Evolutionary conservation across 2,329 filamentous ascomycete genomes (phyloP).

Genomic region (Bipolaris oryzae): DNA sequence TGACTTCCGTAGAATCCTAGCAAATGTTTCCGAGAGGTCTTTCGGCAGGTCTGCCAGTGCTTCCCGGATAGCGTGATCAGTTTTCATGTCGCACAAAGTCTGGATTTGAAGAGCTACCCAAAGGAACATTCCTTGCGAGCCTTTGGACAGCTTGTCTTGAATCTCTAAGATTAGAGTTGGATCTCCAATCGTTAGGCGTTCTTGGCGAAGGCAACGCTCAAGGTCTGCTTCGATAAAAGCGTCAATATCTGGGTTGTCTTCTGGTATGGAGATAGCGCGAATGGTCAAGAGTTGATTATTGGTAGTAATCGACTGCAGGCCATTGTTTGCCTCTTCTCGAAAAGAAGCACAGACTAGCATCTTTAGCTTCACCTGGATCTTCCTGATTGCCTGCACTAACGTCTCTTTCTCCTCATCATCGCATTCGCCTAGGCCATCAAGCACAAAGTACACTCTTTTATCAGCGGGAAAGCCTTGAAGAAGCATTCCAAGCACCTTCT

Average conservation of each 20-base stretch:
- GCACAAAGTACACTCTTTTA: slow-evolving; percentile 37
- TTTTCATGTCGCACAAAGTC: slow-evolving; percentile 41
- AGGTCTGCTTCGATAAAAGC: slow-evolving; percentile 38
- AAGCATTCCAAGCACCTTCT: slow-evolving; percentile 30
- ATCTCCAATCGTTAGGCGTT: slow-evolving; percentile 28
- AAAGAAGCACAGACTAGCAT: slow-evolving; percentile 35
- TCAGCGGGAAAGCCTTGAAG: slow-evolving; percentile 18
- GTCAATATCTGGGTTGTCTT: slow-evolving; percentile 29
- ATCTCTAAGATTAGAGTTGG: slow-evolving; percentile 35
- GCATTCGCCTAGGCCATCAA: slow-evolving; percentile 49
- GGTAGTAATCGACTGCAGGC: background rate
- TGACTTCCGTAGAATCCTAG: slow-evolving; percentile 5
- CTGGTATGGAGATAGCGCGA: slow-evolving; percentile 25
- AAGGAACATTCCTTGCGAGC: slow-evolving; percentile 35
- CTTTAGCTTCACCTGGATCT: slow-evolving; percentile 27
- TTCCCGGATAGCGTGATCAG: slow-evolving; percentile 46
- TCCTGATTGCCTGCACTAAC: slow-evolving; percentile 22
- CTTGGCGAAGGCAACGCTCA: slow-evolving; percentile 23
- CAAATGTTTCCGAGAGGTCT: slow-evolving; percentile 22
- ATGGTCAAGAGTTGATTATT: slow-evolving; percentile 3
- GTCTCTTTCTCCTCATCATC: slow-evolving; percentile 16
- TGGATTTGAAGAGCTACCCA: slow-evolving; percentile 34
- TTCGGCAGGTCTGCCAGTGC: slow-evolving; percentile 26
- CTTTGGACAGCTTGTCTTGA: slow-evolving; percentile 27
- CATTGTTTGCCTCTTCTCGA: slow-evolving; percentile 26